These are phyloP conservation scores for Hibiscus tridactylites DNA, from an alignment of 345 rosid species.

Conservation along the genomic window DNA sequence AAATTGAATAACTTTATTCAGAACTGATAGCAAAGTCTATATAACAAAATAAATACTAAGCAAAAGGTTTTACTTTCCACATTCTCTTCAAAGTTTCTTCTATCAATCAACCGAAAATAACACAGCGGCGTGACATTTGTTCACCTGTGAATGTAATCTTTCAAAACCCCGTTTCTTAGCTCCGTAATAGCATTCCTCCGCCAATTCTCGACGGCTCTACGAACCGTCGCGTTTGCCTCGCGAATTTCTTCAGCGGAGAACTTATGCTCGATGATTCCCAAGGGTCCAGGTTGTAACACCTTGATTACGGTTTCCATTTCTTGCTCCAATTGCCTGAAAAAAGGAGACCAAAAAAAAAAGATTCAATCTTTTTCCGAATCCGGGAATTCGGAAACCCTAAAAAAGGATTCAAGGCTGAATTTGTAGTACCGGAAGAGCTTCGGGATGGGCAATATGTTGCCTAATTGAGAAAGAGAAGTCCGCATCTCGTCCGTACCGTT, in stretches of 20 bases:
- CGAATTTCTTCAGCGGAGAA: constrained; percentile 61
- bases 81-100: neutral
- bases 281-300: constrained; percentile 83
- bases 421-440: constrained; percentile 45
- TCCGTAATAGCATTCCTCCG: constrained; percentile 39
- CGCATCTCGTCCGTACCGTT: constrained; percentile 18
- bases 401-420: neutral
- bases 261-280: constrained; percentile 81
- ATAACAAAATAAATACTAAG: neutral
- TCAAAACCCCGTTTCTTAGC: constrained; percentile 37
- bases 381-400: neutral
- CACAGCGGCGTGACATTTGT: neutral
- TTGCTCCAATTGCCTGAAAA: constrained; percentile 61
- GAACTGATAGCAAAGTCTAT: neutral
- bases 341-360: neutral
- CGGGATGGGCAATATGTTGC: constrained; percentile 47
- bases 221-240: constrained; percentile 53
- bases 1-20: neutral
- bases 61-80: neutral
- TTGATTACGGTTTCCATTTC: constrained; percentile 78
- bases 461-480: constrained; percentile 36
- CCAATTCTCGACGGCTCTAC: constrained; percentile 67
- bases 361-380: neutral
- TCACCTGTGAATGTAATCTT: constrained; percentile 46
- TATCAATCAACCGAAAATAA: neutral